Evolutionary conservation across 2,329 filamentous ascomycete genomes (phyloP), one percentile per base, ranked within the genome.

Genomic region (Alternaria panax): DNA sequence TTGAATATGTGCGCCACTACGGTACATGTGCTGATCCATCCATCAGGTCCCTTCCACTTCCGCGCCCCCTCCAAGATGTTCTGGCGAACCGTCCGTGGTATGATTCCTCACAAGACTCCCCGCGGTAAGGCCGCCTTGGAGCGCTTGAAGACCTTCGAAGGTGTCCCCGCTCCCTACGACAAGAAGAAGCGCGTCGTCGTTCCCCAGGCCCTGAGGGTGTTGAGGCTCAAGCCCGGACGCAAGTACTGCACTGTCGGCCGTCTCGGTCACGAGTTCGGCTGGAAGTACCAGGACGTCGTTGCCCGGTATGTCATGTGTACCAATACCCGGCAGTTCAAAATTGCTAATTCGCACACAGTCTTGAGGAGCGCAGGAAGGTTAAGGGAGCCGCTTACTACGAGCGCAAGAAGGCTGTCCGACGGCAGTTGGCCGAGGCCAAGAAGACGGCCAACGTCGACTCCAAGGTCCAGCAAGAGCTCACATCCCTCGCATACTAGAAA

Each of bases 231-330:
- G 89, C 95, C 95, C 79, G 95, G 95, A 81, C 93, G 95, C 87
- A 99, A 99, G 90, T 99, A 96, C 92, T 99, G 95, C 92, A 96
- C 93, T 72, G 94, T 99, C 75, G 95, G 95, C 77, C 90, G 95
- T 85, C 87, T 99, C 80, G 95, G 92, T 84, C 93, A 97, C 85
- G 95, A 99, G 87, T 95, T 98, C 80, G 95, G 95, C 86, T 99
- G 95, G 95, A 99, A 99, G 87, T 98, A 99, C 91, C 92, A 97
- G 88, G 94, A 97, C 82, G 93, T 99, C 80, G 95, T 99, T 85
- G 91, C 90, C 79, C 93, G 92, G 93, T 98, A 86, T 79, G 93
- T 91, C 4, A 9, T 16, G n/a, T 34, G 41, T 16, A 22, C 3
- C 24, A 24, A 18, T 22, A 18, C 12, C 18, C 7, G 28, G 22